phyloP scores from a whole-genome alignment of 1,139 yeast species.

The Arxiozyma heterogenica region DNA sequence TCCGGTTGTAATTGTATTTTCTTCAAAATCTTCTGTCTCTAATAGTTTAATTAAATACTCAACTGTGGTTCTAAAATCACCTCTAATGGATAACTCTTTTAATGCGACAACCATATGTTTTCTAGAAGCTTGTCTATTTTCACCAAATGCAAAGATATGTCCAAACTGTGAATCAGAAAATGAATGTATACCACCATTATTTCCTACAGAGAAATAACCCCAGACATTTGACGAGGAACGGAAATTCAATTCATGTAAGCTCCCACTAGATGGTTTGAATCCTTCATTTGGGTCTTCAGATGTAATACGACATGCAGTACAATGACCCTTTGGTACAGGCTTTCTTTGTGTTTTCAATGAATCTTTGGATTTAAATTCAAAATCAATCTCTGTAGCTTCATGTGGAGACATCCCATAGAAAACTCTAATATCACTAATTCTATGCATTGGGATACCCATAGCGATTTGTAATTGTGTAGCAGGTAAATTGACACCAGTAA shows the following conservation, averaged over 20 bases:
- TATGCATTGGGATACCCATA: constrained; percentile 97
- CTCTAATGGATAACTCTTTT: constrained; percentile 91
- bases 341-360: constrained; percentile 74
- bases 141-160: constrained; percentile 97
- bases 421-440: constrained; percentile 84
- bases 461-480: constrained; percentile 98
- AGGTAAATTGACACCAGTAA: constrained; percentile 92
- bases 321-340: constrained; percentile 94
- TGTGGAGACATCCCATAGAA: constrained; percentile 95
- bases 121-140: constrained; percentile 94
- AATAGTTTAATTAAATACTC: constrained; percentile 89
- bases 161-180: constrained; percentile 98
- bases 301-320: constrained; percentile 98
- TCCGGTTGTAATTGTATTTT: constrained; percentile 93
- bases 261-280: constrained; percentile 96
- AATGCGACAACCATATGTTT: constrained; percentile 98
- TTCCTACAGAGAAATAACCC: constrained; percentile 98
- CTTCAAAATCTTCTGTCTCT: constrained; percentile 95
- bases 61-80: constrained; percentile 96
- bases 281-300: constrained; percentile 99
- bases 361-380: constrained; percentile 68
- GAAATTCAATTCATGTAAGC: constrained; percentile 89
- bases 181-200: constrained; percentile 94
- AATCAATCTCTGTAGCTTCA: constrained; percentile 81
- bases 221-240: constrained; percentile 95